phyloP scores from a whole-genome alignment of 169 alveolate species.

The Theileria parva region DNA sequence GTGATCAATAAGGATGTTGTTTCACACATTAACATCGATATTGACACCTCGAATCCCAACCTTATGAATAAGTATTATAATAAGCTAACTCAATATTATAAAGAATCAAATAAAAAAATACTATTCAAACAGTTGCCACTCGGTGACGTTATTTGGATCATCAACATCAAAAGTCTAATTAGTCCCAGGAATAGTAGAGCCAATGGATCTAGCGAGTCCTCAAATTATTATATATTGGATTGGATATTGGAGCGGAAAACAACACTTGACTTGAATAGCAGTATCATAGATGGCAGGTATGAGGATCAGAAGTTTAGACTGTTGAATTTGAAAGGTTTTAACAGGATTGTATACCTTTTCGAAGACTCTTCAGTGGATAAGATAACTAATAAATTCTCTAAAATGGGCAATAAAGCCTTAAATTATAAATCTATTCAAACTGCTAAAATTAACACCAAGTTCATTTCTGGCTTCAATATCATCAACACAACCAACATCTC shows the following conservation, averaged over 20 bases:
- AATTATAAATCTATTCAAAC: constrained; percentile 67
- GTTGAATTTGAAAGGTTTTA: constrained; percentile 74
- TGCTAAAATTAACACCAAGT: constrained; percentile 54
- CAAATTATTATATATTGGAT: constrained; percentile 73
- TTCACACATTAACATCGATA: background rate
- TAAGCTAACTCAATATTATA: constrained; percentile 55
- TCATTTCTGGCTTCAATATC: constrained; percentile 64
- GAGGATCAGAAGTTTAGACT: constrained; percentile 82
- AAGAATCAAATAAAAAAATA: constrained; percentile 34
- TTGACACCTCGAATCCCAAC: background rate
- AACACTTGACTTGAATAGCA: constrained; percentile 77
- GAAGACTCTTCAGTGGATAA: constrained; percentile 67
- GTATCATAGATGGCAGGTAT: constrained; percentile 81
- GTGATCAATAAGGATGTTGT: constrained; percentile 49
- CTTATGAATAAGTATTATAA: constrained; percentile 46
- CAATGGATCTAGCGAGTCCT: constrained; percentile 4
- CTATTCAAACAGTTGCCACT: constrained; percentile 72
- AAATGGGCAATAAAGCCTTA: constrained; percentile 66
- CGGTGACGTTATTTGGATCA: constrained; percentile 79
- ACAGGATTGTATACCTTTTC: constrained; percentile 75
- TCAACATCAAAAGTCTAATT: background rate
- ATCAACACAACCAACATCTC: constrained; percentile 51
- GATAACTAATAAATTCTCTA: constrained; percentile 20
- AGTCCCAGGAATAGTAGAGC: background rate
- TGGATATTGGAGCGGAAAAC: constrained; percentile 85